Evolutionary conservation across 192 early-diverging fungal genomes (phyloP), one percentile per base, ranked within the genome.

Genomic region (Backusella parvicylindrica): DNA sequence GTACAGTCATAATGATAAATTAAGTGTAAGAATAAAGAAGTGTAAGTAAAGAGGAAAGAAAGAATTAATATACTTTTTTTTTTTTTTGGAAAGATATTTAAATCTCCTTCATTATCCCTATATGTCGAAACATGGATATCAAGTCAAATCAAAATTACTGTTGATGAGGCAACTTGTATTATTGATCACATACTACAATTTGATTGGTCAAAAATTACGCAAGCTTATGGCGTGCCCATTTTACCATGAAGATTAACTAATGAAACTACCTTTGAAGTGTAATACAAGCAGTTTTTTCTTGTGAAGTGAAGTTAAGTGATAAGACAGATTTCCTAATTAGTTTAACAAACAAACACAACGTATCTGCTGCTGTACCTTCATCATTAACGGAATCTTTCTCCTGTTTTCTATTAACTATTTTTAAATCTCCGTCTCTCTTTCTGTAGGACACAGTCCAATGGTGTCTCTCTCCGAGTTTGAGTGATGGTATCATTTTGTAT

Each of bases 11-110:
- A 28, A 6, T 21, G 12, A 47, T 53, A 64, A 41, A 41, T 2
- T 41, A 16, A 41, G 13, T 41, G 40, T 71, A 63, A 21, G 38
- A 40, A 63, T 12, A 60, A 30, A 28, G 5, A 35, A 43, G 23
- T 26, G 26, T 60, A 60, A 66, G 69, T 43, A 21, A 37, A 21
- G 75, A 63, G 5, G 32, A 21, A 53, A 53, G 13, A 36, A 0
- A 8, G n/a, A n/a, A 36, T 40, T 75, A 41, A 77, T 96, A 96
- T 83, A 95, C 96, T 67, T 84, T 60, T 60, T 60, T 60, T 60
- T 60, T 56, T 26, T 60, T 60, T 26, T 26, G 23, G 6, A 50
- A 35, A 60, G 53, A 60, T 60, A 60, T 60, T 60, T 60, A 60
- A 60, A 60, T 60, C 53, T 60, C 81, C 53, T 60, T 26, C 53